phyloP scores from a whole-genome alignment of 306 rosid genomes.

The Chamaecrista fasciculata region DNA sequence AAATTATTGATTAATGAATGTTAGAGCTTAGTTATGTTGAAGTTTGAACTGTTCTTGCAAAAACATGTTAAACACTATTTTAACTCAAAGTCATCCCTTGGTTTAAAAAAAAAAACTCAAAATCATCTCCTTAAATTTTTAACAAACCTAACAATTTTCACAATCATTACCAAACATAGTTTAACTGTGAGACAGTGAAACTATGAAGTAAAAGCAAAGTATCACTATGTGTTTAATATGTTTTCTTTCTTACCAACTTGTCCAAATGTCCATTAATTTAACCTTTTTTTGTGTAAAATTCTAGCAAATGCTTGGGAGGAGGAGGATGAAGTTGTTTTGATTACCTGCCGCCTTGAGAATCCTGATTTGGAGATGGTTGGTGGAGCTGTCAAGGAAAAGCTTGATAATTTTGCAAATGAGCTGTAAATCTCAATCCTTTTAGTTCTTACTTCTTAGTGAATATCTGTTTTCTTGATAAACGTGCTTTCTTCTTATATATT shows the following conservation, averaged over 20 bases:
- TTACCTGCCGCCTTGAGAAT: constrained; percentile 81
- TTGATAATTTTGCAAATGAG: constrained; percentile 66
- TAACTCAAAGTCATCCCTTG: no score
- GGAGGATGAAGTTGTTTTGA: constrained; percentile 86
- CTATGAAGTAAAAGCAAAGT: neutral
- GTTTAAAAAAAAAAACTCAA: no score
- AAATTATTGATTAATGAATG: constrained; percentile 5
- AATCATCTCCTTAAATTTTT: no score
- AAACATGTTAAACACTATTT: constrained; percentile 23
- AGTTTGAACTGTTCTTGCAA: neutral
- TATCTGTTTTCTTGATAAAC: neutral
- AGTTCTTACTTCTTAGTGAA: constrained; percentile 22
- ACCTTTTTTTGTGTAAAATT: constrained; percentile 26
- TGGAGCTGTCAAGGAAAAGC: no score
- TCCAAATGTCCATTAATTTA: constrained; percentile 13
- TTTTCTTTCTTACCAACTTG: constrained; percentile 2
- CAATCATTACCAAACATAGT: no score
- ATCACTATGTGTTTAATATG: constrained; percentile 1
- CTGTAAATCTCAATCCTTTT: constrained; percentile 49
- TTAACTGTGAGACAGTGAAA: no score
- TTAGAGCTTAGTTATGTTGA: constrained; percentile 7
- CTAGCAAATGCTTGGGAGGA: constrained; percentile 99
- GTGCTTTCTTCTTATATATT: constrained; percentile 20
- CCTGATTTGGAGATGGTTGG: constrained; percentile 71
- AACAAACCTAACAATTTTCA: no score